phyloP scores from a whole-genome alignment of 345 rosid genomes.

The Eucalyptus shirleyi region DNA sequence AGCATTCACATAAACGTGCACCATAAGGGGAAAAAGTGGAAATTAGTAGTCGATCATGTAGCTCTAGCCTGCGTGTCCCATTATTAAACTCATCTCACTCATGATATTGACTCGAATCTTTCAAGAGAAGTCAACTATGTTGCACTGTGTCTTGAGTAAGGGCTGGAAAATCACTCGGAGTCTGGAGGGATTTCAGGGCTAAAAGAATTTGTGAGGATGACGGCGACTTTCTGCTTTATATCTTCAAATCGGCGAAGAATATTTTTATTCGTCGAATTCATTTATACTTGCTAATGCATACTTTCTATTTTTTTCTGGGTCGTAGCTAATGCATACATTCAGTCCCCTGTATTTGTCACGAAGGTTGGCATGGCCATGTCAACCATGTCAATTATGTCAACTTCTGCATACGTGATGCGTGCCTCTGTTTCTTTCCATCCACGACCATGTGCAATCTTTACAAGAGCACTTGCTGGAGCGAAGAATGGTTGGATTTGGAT shows the following conservation, averaged over 20 bases:
- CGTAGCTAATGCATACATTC: background rate
- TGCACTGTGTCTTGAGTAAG: background rate
- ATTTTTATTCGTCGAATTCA: background rate
- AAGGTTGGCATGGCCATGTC: background rate
- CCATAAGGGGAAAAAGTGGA: background rate
- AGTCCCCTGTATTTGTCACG: background rate
- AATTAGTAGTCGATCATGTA: background rate
- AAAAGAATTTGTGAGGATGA: background rate
- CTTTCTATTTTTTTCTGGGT: too few species aligned
- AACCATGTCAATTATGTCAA: background rate
- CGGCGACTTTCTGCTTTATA: background rate
- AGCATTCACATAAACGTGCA: background rate
- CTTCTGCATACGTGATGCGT: background rate
- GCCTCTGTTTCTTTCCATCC: background rate
- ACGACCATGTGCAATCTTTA: conserved; percentile 15
- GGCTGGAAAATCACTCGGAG: background rate
- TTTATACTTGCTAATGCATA: background rate
- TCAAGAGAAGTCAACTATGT: background rate
- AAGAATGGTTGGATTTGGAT: conserved; percentile 10
- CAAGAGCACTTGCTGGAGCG: conserved; percentile 19
- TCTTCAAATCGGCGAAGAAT: background rate
- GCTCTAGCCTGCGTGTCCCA: background rate
- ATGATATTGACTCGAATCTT: background rate
- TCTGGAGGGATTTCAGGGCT: background rate
- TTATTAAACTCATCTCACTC: background rate